phyloP scores from a whole-genome alignment of 2,329 filamentous ascomycete genomes.

The Blastomyces percursus region DNA sequence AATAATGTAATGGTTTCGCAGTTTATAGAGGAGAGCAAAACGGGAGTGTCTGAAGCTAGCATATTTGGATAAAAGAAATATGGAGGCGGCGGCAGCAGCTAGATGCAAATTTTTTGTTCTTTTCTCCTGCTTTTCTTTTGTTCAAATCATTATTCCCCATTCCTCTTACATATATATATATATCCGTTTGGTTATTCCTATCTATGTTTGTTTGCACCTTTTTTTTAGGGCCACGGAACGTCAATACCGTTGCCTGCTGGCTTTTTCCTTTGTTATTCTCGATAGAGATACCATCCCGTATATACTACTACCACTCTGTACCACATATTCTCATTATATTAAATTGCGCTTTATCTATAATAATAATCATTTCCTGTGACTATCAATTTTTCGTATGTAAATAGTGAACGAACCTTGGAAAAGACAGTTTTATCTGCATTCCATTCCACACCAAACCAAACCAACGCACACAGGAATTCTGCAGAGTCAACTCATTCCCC shows the following conservation, averaged over 20 bases:
- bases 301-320: background rate
- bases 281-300: background rate
- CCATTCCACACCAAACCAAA: too few species aligned
- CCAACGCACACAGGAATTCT: too few species aligned
- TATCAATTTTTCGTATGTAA: background rate
- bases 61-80: background rate
- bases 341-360: background rate
- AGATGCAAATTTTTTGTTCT: background rate
- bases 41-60: background rate
- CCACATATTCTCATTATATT: background rate
- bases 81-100: too few species aligned
- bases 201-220: background rate
- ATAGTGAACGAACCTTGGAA: background rate
- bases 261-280: too few species aligned
- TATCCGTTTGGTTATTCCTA: background rate
- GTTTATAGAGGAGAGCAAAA: conserved; percentile 10
- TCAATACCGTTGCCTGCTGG: too few species aligned
- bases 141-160: background rate
- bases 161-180: too few species aligned
- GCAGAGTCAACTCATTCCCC: too few species aligned
- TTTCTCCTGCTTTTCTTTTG: too few species aligned
- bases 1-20: background rate
- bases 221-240: too few species aligned
- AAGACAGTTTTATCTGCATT: too few species aligned
- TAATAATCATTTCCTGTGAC: too few species aligned